Conservation (phyloP, 1,139 yeast species). For the Nakaseomyces delphensis region DNA sequence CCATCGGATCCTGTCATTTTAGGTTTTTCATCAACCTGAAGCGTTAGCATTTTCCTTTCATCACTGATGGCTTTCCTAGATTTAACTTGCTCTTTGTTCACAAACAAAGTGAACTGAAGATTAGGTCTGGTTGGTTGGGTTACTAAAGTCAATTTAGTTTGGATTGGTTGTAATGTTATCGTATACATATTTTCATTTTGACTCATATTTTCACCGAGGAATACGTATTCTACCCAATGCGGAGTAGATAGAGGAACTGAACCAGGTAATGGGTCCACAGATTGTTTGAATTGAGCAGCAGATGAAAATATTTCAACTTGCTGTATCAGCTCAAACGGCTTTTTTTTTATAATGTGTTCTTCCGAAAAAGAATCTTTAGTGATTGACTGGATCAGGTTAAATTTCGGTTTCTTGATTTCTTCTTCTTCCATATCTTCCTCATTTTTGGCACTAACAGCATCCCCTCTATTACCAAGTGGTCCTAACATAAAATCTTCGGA, state of each 20-base stretch:
- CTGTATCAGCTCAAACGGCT: slow-evolving; percentile 20
- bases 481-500: slow-evolving; percentile 28
- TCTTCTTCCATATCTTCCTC: slow-evolving; percentile 13
- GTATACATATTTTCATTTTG: slow-evolving; percentile 26
- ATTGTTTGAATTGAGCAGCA: slow-evolving; percentile 22
- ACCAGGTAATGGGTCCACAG: slow-evolving; percentile 26
- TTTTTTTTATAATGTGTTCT: slow-evolving; percentile 17
- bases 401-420: slow-evolving; percentile 21
- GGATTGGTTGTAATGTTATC: slow-evolving; percentile 27
- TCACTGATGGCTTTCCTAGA: slow-evolving; percentile 9
- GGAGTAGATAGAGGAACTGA: slow-evolving; percentile 26
- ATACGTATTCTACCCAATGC: slow-evolving; percentile 27
- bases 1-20: slow-evolving; percentile 6
- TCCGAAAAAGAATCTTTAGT: slow-evolving; percentile 17
- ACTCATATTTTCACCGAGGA: slow-evolving; percentile 21
- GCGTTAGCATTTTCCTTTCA: not conserved
- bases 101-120: slow-evolving; percentile 14
- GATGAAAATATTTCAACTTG: slow-evolving; percentile 25
- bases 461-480: slow-evolving; percentile 13
- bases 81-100: slow-evolving; percentile 22
- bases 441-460: slow-evolving; percentile 2
- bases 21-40: slow-evolving; percentile 7
- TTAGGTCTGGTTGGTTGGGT: slow-evolving; percentile 15
- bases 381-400: slow-evolving; percentile 24
- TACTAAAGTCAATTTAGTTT: slow-evolving; percentile 16